Percentiles rank a stretch among this genome's conserved stretches.
Conservation (phyloP, 1,284 basidiomycete genomes). For the Marasmius oreades region DNA sequence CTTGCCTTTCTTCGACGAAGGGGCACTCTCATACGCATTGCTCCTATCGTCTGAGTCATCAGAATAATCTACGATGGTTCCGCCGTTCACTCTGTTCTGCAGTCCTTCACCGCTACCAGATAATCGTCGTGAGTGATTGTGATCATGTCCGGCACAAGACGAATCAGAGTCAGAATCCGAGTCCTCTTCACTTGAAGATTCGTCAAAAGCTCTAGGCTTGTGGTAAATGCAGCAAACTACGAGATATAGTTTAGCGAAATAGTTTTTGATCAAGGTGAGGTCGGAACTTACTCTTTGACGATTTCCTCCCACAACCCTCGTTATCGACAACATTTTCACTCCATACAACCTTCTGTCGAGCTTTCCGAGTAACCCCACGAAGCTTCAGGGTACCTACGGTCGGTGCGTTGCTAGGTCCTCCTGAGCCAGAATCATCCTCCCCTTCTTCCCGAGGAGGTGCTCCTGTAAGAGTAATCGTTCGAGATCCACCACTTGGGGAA, state of each 20-base stretch:
- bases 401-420: not conserved
- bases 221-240: slow-evolving; percentile 89
- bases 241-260: not conserved
- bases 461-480: slow-evolving; percentile 50
- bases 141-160: slow-evolving; percentile 24
- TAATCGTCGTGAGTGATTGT: slow-evolving; percentile 22
- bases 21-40: slow-evolving; percentile 58
- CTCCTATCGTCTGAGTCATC: slow-evolving; percentile 27
- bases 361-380: slow-evolving; percentile 42
- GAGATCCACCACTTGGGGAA: slow-evolving; percentile 51
- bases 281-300: slow-evolving; percentile 73
- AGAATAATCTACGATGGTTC: slow-evolving; percentile 27
- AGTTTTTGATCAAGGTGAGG: not conserved
- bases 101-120: slow-evolving; percentile 9
- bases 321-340: slow-evolving; percentile 81
- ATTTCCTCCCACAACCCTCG: slow-evolving; percentile 76
- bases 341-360: slow-evolving; percentile 65
- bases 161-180: slow-evolving; percentile 50
- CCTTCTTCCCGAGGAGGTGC: slow-evolving; percentile 34
- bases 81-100: slow-evolving; percentile 20
- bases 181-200: slow-evolving; percentile 71
- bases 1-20: slow-evolving; percentile 45
- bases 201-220: slow-evolving; percentile 73
- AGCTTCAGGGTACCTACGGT: slow-evolving; percentile 50
- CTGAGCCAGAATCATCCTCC: slow-evolving; percentile 22